Evolutionary conservation across 768 basidiomycete genomes (phyloP), one percentile per base, ranked within the genome.

Genomic region (Rhodotorula babjevae): DNA sequence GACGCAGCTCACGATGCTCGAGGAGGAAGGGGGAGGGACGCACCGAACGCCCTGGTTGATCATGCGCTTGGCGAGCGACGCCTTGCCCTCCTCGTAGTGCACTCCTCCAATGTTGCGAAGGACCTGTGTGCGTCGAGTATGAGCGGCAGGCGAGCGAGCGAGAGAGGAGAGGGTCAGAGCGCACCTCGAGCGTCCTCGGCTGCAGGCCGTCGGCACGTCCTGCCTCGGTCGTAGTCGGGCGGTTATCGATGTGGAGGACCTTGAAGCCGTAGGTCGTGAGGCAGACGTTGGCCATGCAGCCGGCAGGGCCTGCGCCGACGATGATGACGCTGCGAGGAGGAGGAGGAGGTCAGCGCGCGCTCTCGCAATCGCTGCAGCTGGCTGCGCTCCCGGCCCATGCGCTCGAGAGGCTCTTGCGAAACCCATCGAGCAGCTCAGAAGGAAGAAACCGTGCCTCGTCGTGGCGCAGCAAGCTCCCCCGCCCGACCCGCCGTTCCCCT

Each of bases 41-140:
- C 42, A 72, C 71, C 78, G 74, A 29, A 79, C 78, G 42, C 78
- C 78, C 63, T 77, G 75, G 53, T 65, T 69, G 65, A 79, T 77
- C 73, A 78, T 75, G 19, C 71, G 56, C 67, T 79, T 78, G 8
- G 77, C 78, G 16, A 76, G 68, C 7, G 69, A 61, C 47, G 69
- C 68, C 59, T 74, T 74, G 53, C 74, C 76, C 63, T 74, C 73
- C 60, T 74, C 69, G 56, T 75, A 71, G 27, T 57, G 61, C 25
- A 76, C 76, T 19, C 71, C 72, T 11, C 75, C 73, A 36, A 78
- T 77, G 73, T 78, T 78, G 19, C 78, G 67, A 21, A 78, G 65
- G 27, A 78, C 78, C 74, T 77, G 66, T 23, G 10, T 49, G 9
- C 19, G n/a, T n/a, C n/a, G n/a, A n/a, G 29, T 27, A 31, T 56